Evolutionary conservation across 2,329 filamentous ascomycete genomes (phyloP), one percentile per base, ranked within the genome.

Genomic region (Stemphylium vesicarium): DNA sequence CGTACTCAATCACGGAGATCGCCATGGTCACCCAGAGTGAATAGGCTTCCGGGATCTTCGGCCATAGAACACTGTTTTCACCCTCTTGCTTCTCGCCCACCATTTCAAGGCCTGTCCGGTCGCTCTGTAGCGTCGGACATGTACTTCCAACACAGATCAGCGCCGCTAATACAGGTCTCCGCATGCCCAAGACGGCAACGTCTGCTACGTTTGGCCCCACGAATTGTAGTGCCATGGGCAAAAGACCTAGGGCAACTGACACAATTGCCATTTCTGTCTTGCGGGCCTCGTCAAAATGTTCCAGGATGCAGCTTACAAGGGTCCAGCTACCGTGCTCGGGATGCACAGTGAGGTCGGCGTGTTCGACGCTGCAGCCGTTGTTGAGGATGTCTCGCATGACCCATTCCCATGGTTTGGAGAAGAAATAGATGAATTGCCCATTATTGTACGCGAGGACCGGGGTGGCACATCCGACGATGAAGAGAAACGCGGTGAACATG

Each of bases 221-320:
- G 16, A 42, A 29, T 32, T 42, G 40, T n/a, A 42, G 12, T 8
- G 40, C 40, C 40, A 42, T 42, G 2, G 40, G 40, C 2, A 31
- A 31, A 6, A 42, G 26, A 7, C 40, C 40, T 2, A 42, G 40
- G 4, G 29, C 9, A 12, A 42, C 40, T 3, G 40, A 42, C 12
- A 42, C 40, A 13, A 42, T 42, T n/a, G 40, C 40, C 24, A 42
- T 42, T 16, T 42, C 40, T 4, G 40, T 42, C 40, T 42, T 42
- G 15, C 40, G 24, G 15, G 16, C 29, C 15, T 32, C 40, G 15
- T 9, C 15, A 16, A 31, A 42, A 29, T 42, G 11, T 5, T 42
- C 40, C n/a, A 42, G 22, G 1, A 42, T 29, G 40, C 22, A 42
- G 24, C 13, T 7, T 10, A 42, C 40, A 5, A 42, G 40, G 0